Evolutionary conservation across 805 yeast genomes (phyloP).

Genomic region (Candida tallmaniae): DNA sequence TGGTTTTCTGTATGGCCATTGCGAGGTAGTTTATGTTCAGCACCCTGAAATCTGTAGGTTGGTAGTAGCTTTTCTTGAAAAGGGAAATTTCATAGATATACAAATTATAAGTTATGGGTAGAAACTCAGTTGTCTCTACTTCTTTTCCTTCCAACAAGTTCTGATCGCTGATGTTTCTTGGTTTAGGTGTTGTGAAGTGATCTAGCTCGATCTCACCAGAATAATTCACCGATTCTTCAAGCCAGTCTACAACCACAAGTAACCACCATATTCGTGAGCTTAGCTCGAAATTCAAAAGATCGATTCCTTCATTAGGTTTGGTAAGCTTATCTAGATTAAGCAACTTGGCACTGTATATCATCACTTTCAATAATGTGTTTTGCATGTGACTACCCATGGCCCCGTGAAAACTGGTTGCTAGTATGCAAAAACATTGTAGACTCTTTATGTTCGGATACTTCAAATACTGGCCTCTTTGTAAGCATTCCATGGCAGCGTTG

Average conservation of each 20-base stretch:
- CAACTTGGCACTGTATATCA: slow-evolving; percentile 19
- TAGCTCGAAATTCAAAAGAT: slow-evolving; percentile 11
- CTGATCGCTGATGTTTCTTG: slow-evolving; percentile 14
- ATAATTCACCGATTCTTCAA: slow-evolving; percentile 17
- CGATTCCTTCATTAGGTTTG: slow-evolving; percentile 8
- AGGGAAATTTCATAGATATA: slow-evolving; percentile 17
- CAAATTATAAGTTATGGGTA: slow-evolving; percentile 13
- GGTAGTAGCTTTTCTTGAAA: slow-evolving; percentile 22
- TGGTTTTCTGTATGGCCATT: not conserved
- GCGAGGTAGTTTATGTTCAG: not conserved
- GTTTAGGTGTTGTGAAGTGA: slow-evolving; percentile 19
- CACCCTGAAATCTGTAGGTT: not conserved
- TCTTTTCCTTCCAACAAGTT: slow-evolving; percentile 8
- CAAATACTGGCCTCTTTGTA: slow-evolving; percentile 27
- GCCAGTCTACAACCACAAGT: slow-evolving; percentile 27
- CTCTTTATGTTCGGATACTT: slow-evolving; percentile 21
- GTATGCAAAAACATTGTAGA: slow-evolving; percentile 20
- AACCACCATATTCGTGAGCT: slow-evolving; percentile 24
- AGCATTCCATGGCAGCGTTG: slow-evolving; percentile 25
- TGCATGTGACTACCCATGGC: slow-evolving; percentile 25
- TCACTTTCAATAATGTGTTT: slow-evolving; percentile 16
- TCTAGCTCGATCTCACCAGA: slow-evolving; percentile 15
- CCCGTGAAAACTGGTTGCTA: slow-evolving; percentile 21
- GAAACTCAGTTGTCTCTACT: slow-evolving; percentile 17
- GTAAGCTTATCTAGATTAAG: slow-evolving; percentile 17